Conservation (phyloP, 495 filamentous ascomycete species). For the Evernia prunastri region DNA sequence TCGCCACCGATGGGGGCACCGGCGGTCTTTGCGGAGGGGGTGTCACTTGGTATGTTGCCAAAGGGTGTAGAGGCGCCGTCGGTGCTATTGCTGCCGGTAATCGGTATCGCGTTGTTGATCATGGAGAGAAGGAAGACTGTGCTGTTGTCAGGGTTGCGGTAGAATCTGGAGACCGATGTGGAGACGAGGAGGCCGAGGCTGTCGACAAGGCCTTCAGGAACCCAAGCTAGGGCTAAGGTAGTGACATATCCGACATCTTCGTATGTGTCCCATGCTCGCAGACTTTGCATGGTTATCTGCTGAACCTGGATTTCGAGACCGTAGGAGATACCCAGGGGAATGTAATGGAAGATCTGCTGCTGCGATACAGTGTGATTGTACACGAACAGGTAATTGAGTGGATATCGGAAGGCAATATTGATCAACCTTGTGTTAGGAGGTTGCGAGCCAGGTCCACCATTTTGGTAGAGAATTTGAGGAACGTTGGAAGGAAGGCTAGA, state of each 20-base stretch:
- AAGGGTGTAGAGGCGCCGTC: slow-evolving; percentile 31
- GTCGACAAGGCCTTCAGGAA: slow-evolving; percentile 60
- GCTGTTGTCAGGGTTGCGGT: slow-evolving; percentile 55
- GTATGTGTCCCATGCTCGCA: slow-evolving; percentile 73
- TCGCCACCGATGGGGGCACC: slow-evolving; percentile 43
- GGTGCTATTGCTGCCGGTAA: slow-evolving; percentile 50
- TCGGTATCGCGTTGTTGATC: slow-evolving; percentile 79
- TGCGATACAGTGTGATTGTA: slow-evolving; percentile 60
- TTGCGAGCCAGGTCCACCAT: slow-evolving; percentile 23
- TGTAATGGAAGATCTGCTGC: slow-evolving; percentile 77
- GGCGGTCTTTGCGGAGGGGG: slow-evolving; percentile 28
- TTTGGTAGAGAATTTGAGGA: slow-evolving; percentile 22
- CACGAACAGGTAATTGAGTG: slow-evolving; percentile 79
- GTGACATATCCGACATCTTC: slow-evolving; percentile 68
- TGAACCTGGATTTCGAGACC: slow-evolving; percentile 47
- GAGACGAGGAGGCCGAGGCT: slow-evolving; percentile 57
- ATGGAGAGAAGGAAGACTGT: slow-evolving; percentile 64
- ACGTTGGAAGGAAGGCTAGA: slow-evolving; percentile 31
- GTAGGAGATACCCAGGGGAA: slow-evolving; percentile 68
- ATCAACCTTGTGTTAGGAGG: slow-evolving; percentile 63
- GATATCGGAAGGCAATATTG: slow-evolving; percentile 76
- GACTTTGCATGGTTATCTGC: slow-evolving; percentile 59
- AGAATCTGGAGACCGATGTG: slow-evolving; percentile 63
- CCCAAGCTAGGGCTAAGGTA: slow-evolving; percentile 68
- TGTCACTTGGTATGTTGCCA: slow-evolving; percentile 26